These are phyloP conservation scores for Paraleonurus japonicus DNA, from an alignment of 257 asterid species.

Conservation along the genomic window DNA sequence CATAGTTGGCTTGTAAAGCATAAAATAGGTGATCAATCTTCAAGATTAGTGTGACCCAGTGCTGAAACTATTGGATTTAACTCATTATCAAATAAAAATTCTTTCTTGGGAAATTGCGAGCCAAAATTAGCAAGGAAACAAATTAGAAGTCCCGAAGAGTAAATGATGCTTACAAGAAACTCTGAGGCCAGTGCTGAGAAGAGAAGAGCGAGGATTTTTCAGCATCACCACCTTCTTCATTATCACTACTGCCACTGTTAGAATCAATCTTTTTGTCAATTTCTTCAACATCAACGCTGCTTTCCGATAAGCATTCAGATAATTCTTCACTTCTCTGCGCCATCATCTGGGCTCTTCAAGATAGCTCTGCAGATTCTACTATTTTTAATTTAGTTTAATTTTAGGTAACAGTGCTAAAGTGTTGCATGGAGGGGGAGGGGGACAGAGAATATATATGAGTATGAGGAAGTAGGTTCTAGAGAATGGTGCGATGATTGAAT, in stretches of 20 bases:
- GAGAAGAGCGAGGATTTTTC: constrained; percentile 28
- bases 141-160: no score
- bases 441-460: background rate
- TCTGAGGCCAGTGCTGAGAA: constrained; percentile 73
- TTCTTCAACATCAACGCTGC: constrained; percentile 36
- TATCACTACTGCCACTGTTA: constrained; percentile 19
- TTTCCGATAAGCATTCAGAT: constrained; percentile 32
- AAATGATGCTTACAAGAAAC: constrained; percentile 42
- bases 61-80: background rate
- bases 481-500: constrained; percentile 3
- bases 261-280: constrained; percentile 14
- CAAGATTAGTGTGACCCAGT: background rate
- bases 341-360: constrained; percentile 20
- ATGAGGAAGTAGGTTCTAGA: constrained; percentile 20
- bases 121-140: background rate
- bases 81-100: background rate
- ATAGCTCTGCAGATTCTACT: background rate
- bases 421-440: constrained; percentile 11
- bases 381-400: background rate
- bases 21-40: background rate
- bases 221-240: constrained; percentile 13
- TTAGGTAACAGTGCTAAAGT: background rate
- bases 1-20: background rate
- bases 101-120: background rate
- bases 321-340: constrained; percentile 27